Percentiles rank a stretch among this genome's conserved stretches.
These are phyloP conservation scores for Colletotrichum australisinense DNA, from an alignment of 2,329 filamentous ascomycete species.

Conservation along the genomic window DNA sequence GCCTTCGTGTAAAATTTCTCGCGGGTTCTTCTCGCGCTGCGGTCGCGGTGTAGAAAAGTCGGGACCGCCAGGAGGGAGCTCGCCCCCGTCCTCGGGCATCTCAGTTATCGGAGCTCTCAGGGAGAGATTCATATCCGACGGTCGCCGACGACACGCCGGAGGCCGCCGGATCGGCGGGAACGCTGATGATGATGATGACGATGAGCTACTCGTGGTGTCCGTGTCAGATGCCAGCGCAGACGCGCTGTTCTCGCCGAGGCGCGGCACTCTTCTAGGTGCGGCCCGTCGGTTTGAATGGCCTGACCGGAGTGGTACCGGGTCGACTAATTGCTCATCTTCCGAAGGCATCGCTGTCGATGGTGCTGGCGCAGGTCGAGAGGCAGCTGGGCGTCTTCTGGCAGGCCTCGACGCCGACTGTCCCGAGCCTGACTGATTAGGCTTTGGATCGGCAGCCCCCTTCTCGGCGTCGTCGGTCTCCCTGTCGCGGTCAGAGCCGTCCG, in stretches of 20 bases:
- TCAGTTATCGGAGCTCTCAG: conserved; percentile 14
- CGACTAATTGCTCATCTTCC: conserved; percentile 23
- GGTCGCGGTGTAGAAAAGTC: conserved; percentile 17
- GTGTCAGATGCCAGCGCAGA: conserved; percentile 20
- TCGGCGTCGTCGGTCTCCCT: conserved; percentile 16
- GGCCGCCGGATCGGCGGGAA: conserved; percentile 19
- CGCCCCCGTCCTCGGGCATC: conserved; percentile 1
- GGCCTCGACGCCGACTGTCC: conserved; percentile 3
- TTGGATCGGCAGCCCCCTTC: background rate
- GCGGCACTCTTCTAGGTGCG: conserved; percentile 12
- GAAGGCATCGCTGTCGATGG: conserved; percentile 13
- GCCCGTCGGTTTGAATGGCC: conserved; percentile 8
- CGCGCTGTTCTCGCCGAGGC: conserved; percentile 8
- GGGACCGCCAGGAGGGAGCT: conserved; percentile 24
- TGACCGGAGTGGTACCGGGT: conserved; percentile 20
- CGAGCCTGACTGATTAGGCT: background rate
- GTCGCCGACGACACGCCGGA: conserved; percentile 5
- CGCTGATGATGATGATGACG: conserved; percentile 25
- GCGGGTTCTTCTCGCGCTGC: conserved; percentile 24
- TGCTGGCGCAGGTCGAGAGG: background rate
- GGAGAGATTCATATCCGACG: conserved; percentile 21
- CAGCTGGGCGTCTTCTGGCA: conserved; percentile 3
- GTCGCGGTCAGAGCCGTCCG: conserved; percentile 16
- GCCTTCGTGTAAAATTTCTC: conserved; percentile 28
- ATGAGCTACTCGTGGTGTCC: conserved; percentile 27